Base-by-base conservation (phyloP, 2,329 filamentous ascomycete species). In the Daldinia sp. region DNA sequence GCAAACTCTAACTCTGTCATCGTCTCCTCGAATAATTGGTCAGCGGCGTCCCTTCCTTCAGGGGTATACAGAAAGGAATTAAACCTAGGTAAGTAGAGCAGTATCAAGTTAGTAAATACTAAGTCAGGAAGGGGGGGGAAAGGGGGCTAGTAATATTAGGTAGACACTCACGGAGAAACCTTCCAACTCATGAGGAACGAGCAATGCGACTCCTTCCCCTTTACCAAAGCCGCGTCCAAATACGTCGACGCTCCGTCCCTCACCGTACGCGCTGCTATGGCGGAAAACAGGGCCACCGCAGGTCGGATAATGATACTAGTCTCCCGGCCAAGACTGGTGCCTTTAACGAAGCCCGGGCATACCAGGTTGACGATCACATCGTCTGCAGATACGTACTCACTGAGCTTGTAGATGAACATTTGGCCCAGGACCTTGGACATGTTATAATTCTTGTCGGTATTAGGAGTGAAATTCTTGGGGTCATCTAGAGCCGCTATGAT, bases 201-300 rank as follows among this genome's bases (percentile, higher is more conserved):
- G 0, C 82, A 83, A 67, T 86, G 83, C 0, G 80, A 81, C 68
- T 84, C 81, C 41, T 76, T 77, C 0, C 82, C 83, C 54, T 84
- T 78, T 0, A 75, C 73, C 0, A 80, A 73, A 0, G 72, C 73
- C 0, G 82, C 82, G 68, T 86, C 80, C 0, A 85, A 58, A 66
- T 81, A 84, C 0, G 77, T 80, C 45, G 77, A 79, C 1, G 81
- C 82, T 4, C 80, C 83, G 4, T 77, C 75, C 3, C 13, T 25
- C 25, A 60, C 3, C 67, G 74, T 17, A 79, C 72, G 0, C 69
- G 79, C 0, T 70, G 56, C 41, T 3, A 54, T 11, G 3, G 54
- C 58, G 4, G 43, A 21, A 35, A 63, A 63, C 1, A 45, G 2
- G 9, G 21, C 19, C 30, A 30, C 3, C 4, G 41, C 1, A 13